These are phyloP conservation scores for Suhomyces terraborum DNA, from an alignment of 1,139 yeast genomes.

Conservation along the genomic window DNA sequence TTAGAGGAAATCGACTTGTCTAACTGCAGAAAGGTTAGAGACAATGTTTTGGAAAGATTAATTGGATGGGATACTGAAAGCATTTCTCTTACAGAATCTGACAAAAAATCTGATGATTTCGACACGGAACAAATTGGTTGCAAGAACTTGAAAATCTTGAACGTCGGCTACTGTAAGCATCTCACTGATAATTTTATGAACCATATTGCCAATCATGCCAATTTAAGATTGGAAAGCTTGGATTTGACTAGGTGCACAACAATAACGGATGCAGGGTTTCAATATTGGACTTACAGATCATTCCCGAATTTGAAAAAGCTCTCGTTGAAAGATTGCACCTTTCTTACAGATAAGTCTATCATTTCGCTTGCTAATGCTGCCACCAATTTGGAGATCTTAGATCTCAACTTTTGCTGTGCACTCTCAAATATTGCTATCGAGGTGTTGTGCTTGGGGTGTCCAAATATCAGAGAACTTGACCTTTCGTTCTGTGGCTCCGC, in stretches of 20 bases:
- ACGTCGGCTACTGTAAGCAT: slow-evolving; percentile 72
- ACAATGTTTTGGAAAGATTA: slow-evolving; percentile 66
- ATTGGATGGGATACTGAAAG: slow-evolving; percentile 51
- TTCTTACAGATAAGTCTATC: slow-evolving; percentile 65
- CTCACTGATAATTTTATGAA: slow-evolving; percentile 67
- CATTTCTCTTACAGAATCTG: slow-evolving; percentile 5
- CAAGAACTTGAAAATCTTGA: slow-evolving; percentile 52
- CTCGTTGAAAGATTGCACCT: slow-evolving; percentile 70
- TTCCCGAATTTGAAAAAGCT: slow-evolving; percentile 56
- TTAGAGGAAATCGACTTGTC: slow-evolving; percentile 64
- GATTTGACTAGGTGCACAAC: slow-evolving; percentile 76
- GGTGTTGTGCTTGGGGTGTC: slow-evolving; percentile 65
- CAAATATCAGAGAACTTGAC: slow-evolving; percentile 52
- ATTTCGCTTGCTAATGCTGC: slow-evolving; percentile 64
- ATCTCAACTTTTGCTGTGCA: slow-evolving; percentile 75
- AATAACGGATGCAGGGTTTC: slow-evolving; percentile 72
- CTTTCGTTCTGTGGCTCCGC: slow-evolving; percentile 79
- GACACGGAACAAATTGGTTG: slow-evolving; percentile 50
- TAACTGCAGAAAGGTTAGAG: slow-evolving; percentile 73
- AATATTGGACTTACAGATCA: slow-evolving; percentile 58
- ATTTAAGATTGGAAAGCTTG: slow-evolving; percentile 53
- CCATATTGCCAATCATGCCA: slow-evolving; percentile 62
- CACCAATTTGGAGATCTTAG: slow-evolving; percentile 54
- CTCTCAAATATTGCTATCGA: slow-evolving; percentile 69
- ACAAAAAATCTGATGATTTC: slow-evolving; percentile 18